Evolutionary conservation across 441 rosid genomes (phyloP).

Genomic region (Eugenia klotzschiana): DNA sequence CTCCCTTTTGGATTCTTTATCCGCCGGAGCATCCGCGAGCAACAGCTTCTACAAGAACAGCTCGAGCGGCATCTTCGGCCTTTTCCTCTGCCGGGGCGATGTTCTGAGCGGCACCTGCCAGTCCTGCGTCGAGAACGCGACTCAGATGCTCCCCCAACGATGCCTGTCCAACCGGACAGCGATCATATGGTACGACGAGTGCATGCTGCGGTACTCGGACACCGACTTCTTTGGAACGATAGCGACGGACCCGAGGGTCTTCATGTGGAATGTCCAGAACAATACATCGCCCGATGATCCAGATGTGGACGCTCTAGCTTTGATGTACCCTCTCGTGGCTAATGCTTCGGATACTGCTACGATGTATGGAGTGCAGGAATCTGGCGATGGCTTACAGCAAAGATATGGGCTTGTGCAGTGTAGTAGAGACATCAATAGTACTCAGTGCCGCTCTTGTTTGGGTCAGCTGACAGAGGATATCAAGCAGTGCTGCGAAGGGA

Average conservation of each 20-base stretch:
- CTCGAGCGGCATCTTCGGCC: conserved; percentile 14
- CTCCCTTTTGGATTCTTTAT: not conserved
- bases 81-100: conserved; percentile 50
- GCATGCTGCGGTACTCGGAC: not conserved
- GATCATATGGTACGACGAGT: not conserved
- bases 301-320: not conserved
- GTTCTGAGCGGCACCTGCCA: conserved; percentile 13
- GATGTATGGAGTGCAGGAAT: not conserved
- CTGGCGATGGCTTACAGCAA: not conserved
- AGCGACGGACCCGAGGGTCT: not conserved
- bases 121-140: conserved; percentile 12
- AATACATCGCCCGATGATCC: not conserved
- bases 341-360: not conserved
- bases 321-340: not conserved
- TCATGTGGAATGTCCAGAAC: not conserved
- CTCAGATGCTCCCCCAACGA: not conserved
- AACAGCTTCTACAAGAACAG: conserved; percentile 40
- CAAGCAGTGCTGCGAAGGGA: not conserved
- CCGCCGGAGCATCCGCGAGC: not conserved
- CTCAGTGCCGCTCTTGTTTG: not conserved
- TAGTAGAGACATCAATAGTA: not conserved
- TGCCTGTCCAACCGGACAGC: not conserved
- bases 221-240: not conserved
- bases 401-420: not conserved
- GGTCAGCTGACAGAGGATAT: not conserved